Percentiles rank a stretch among this genome's conserved stretches.
Evolutionary conservation across 768 basidiomycete species (phyloP).

Genomic region (Mycena galopus): DNA sequence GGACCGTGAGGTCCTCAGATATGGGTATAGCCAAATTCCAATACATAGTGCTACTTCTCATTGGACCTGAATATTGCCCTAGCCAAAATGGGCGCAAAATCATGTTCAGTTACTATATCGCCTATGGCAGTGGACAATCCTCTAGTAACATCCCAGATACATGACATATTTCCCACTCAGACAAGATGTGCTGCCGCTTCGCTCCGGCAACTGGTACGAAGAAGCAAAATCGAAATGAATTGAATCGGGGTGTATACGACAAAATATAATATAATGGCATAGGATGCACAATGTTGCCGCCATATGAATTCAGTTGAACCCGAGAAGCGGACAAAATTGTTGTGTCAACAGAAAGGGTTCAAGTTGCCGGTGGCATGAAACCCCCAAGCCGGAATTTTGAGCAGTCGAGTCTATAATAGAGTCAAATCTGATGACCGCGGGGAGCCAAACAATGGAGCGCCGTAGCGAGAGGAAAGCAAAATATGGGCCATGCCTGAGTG

Average conservation of each 20-base stretch:
- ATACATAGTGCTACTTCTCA: too few relatives aligned
- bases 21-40: too few relatives aligned
- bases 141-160: too few relatives aligned
- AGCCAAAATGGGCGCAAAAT: too few relatives aligned
- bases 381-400: neutral
- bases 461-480: constrained; percentile 4
- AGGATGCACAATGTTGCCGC: constrained; percentile 12
- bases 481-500: neutral
- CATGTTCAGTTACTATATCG: too few relatives aligned
- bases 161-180: too few relatives aligned
- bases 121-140: too few relatives aligned
- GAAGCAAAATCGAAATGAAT: too few relatives aligned
- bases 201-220: too few relatives aligned
- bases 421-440: neutral
- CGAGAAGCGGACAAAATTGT: neutral
- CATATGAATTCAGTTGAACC: constrained; percentile 3
- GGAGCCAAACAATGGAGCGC: neutral
- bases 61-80: too few relatives aligned
- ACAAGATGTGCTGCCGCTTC: neutral
- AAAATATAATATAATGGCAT: constrained; percentile 3
- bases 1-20: too few relatives aligned
- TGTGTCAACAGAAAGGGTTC: neutral
- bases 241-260: constrained; percentile 1
- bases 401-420: neutral
- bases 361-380: neutral